Conservation (phyloP, 176 grass and related monocot species). For the Aegilops bicornis region DNA sequence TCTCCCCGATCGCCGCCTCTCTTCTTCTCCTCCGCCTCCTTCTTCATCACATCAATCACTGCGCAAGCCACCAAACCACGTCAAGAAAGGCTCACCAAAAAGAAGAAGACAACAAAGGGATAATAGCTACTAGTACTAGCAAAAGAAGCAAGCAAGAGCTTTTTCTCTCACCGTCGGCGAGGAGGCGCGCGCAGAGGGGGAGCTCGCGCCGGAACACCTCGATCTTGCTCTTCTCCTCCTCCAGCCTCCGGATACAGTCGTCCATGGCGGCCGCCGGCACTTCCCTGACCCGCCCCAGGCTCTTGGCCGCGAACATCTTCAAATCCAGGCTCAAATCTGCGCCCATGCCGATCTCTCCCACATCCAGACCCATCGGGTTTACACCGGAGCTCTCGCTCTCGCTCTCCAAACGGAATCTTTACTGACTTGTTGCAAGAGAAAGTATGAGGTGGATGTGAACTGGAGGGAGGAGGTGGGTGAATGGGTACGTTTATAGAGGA, state of each 20-base stretch:
- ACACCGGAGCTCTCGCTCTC: background rate
- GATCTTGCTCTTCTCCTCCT: conserved; percentile 83
- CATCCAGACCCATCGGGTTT: conserved; percentile 46
- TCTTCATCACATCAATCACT: conserved; percentile 85
- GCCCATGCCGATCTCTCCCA: conserved; percentile 49
- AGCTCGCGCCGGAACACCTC: conserved; percentile 84
- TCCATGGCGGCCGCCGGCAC: conserved; percentile 41
- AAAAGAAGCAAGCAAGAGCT: background rate
- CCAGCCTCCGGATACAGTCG: conserved; percentile 57
- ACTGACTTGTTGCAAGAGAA: background rate
- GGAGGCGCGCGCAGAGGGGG: conserved; percentile 69
- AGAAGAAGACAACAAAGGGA: background rate
- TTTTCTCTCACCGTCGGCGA: conserved; percentile 46
- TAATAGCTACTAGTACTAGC: background rate
- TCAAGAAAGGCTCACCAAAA: conserved; percentile 22
- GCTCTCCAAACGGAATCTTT: background rate
- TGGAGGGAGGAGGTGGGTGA: background rate
- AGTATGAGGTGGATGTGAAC: conserved; percentile 4
- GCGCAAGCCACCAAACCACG: conserved; percentile 10
- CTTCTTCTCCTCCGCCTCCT: conserved; percentile 46
- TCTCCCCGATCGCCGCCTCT: conserved; percentile 23
- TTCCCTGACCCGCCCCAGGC: conserved; percentile 35
- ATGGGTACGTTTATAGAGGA: conserved; percentile 9
- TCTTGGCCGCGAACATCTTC: conserved; percentile 52
- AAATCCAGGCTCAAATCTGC: conserved; percentile 62